Base-by-base conservation (phyloP, 345 rosid species). In the Geranium brycei region DNA sequence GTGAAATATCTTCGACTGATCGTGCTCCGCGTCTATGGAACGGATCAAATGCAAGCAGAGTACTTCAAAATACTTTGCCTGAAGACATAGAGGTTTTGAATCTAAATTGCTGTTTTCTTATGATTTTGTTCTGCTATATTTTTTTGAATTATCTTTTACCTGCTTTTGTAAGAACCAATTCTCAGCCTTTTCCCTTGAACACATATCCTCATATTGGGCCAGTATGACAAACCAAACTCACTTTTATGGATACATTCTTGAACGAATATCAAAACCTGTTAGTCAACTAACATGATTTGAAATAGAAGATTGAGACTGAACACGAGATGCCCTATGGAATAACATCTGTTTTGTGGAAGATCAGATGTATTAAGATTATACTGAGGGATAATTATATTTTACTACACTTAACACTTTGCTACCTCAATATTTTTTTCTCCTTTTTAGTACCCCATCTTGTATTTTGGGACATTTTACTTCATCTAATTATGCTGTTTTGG, bases 1-100 rank as follows among this genome's bases (percentile, higher is more conserved):
- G 84, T 62, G 78, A 77, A 71, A 76, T 73, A 1, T 77, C 76
- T 53, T 85, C 72, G 64, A 80, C 79, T 19, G 85, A 81, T 62
- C 75, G 78, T 0, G 70, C 70, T 60, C 70, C 69, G 14, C 66
- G 53, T 60, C 13, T 67, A 64, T 79, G 72, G 16, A 66, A 66
- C 55, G 68, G 64, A 40, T 71, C 71, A 58, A 71, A 57, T 69
- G 75, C 65, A 66, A 71, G 63, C 62, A 62, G 69, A 66, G 51
- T 78, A 12, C 61, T 72, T 31, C 60, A 31, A 51, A 66, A 71
- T 23, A 68, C 72, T 62, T 68, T 74, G 75, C 71, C 1, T 60
- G 64, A 73, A 66, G 75, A 79, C 67, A 64, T 74, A 31, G 78
- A 82, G 90, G 90, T 85, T 81, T 73, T 67, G 72, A 64, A 70